Percentiles rank a stretch among this genome's conserved stretches.
These are phyloP conservation scores for Cordyceps tenuipes DNA, from an alignment of 2,329 filamentous ascomycete species.

Conservation along the genomic window DNA sequence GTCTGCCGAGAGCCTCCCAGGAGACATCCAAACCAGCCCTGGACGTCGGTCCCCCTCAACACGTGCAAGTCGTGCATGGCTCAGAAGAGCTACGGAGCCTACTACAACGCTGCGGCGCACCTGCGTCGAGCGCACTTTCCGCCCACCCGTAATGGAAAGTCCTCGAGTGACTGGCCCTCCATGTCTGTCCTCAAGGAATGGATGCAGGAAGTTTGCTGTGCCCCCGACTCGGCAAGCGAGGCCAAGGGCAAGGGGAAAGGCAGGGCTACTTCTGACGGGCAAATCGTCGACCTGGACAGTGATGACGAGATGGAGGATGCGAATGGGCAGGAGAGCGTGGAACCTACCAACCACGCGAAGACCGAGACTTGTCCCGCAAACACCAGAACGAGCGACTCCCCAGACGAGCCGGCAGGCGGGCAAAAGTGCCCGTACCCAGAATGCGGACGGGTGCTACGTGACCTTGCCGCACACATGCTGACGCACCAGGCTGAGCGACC, in stretches of 20 bases:
- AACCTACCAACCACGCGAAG: neutral
- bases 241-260: conserved; percentile 42
- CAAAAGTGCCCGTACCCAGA: conserved; percentile 44
- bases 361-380: conserved; percentile 7
- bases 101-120: conserved; percentile 53
- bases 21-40: conserved; percentile 26
- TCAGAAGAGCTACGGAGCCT: conserved; percentile 49
- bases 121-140: conserved; percentile 50
- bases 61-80: conserved; percentile 50
- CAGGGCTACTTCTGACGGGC: conserved; percentile 16
- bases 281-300: conserved; percentile 2
- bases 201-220: conserved; percentile 51
- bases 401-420: conserved; percentile 7
- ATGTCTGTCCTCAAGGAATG: conserved; percentile 51
- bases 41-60: conserved; percentile 38
- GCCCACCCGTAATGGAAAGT: conserved; percentile 42
- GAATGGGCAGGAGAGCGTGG: neutral
- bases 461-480: conserved; percentile 81
- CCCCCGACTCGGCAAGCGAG: conserved; percentile 41
- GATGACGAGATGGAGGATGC: conserved; percentile 9
- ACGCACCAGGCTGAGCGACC: conserved; percentile 91
- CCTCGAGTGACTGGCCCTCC: conserved; percentile 50
- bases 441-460: conserved; percentile 53
- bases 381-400: conserved; percentile 5
- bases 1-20: conserved; percentile 44